phyloP scores from a whole-genome alignment of 106 monocot genomes.

The Amphibolis antarctica region DNA sequence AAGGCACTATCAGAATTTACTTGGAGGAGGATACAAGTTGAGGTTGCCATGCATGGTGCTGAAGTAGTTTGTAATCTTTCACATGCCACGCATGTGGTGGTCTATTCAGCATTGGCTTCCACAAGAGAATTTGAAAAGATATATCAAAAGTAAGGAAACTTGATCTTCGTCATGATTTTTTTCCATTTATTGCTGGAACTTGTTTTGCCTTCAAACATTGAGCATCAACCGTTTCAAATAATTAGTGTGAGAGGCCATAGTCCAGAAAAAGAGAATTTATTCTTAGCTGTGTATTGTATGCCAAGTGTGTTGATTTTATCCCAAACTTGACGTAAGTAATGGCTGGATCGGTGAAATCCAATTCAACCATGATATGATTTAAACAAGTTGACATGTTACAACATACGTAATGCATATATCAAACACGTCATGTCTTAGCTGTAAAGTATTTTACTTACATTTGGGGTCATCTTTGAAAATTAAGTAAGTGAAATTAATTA shows the following conservation, averaged over 20 bases:
- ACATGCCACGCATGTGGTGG: slow-evolving; percentile 64
- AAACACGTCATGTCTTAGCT: not conserved
- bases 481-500: no score
- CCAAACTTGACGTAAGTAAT: no score
- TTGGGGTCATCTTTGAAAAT: no score
- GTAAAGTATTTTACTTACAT: not conserved
- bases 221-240: not conserved
- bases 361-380: not conserved
- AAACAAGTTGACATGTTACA: no score
- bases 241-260: not conserved
- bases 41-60: slow-evolving; percentile 63
- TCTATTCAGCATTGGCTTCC: slow-evolving; percentile 23
- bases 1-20: slow-evolving; percentile 59
- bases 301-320: not conserved
- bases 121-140: slow-evolving; percentile 39
- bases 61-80: slow-evolving; percentile 39
- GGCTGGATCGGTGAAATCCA: no score
- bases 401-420: not conserved
- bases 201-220: not conserved
- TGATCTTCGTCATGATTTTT: slow-evolving; percentile 3
- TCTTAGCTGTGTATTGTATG: not conserved
- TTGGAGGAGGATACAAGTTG: slow-evolving; percentile 63
- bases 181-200: not conserved
- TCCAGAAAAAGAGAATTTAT: not conserved
- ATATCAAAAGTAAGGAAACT: slow-evolving; percentile 40